Conservation (phyloP, 2,329 filamentous ascomycete species). For the Polychaeton citri region DNA sequence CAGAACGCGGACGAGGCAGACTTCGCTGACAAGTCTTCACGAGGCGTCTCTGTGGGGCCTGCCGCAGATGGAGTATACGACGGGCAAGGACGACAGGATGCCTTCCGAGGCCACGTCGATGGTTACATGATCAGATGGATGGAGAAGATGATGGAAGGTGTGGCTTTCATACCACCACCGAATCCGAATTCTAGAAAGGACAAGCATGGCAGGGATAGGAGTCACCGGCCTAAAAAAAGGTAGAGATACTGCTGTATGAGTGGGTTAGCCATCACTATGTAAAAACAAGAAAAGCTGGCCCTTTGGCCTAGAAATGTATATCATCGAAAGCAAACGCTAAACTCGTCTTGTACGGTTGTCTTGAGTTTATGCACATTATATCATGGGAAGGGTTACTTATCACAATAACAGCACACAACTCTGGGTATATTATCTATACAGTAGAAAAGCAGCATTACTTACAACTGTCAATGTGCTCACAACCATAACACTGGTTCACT, state of each 20-base stretch:
- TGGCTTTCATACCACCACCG: slow-evolving; percentile 21
- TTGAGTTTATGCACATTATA: too few relatives aligned
- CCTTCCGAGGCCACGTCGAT: slow-evolving; percentile 57
- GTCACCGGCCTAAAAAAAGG: slow-evolving; percentile 22
- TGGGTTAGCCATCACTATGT: too few relatives aligned
- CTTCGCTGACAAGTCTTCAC: slow-evolving; percentile 47
- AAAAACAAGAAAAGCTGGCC: too few relatives aligned
- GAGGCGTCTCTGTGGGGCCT: slow-evolving; percentile 24
- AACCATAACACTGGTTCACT: too few relatives aligned
- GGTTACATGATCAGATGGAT: slow-evolving; percentile 30
- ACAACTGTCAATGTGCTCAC: too few relatives aligned
- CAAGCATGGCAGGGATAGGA: slow-evolving; percentile 22
- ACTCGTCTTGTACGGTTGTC: too few relatives aligned
- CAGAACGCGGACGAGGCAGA: slow-evolving; percentile 76
- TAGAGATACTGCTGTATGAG: slow-evolving; percentile 4
- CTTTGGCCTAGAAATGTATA: too few relatives aligned
- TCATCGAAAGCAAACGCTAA: too few relatives aligned
- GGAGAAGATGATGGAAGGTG: slow-evolving; percentile 13
- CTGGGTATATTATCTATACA: too few relatives aligned
- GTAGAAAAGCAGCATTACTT: too few relatives aligned
- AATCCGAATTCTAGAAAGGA: slow-evolving; percentile 17
- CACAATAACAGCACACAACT: too few relatives aligned
- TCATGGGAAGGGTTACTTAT: too few relatives aligned
- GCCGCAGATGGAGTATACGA: slow-evolving; percentile 17
- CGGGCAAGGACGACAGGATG: slow-evolving; percentile 31